Base-by-base conservation (phyloP, 371 early-diverging fungal species). In the Syncephalastrum monosporum region DNA sequence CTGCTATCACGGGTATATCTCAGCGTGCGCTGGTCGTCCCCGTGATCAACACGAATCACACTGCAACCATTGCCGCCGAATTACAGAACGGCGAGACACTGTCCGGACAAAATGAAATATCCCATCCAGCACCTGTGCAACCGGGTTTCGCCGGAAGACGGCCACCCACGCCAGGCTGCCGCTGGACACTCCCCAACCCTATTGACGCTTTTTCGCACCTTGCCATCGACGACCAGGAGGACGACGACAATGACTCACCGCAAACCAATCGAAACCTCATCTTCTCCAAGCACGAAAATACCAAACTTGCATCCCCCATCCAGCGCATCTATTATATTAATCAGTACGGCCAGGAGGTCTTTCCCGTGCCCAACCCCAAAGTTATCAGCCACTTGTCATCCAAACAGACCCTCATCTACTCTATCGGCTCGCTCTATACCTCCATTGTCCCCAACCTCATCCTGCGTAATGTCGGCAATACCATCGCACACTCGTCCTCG, bases 401-500 rank as follows among this genome's bases (percentile, higher is more conserved):
- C n/a, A 82, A 84, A 53, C 65, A 72, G 25, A 76, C 82, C 0
- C 59, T 90, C 6, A 66, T 88, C 5, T 90, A 86, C 57, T 83
- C 87, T 5, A 87, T 87, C 51, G 90, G 90, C 0, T 88, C 88
- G 0, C 68, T 90, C 8, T 90, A 88, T 55, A 90, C 90, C 1
- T 85, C 86, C n/a, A 81, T 90, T 42, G 65, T 87, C 8, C 90
- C 90, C 0, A 84, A 86, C 58, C 65, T 90, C 24, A 81, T 90
- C 27, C 69, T 90, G 16, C 80, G 85, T 41, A 83, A 83, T 16
- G 82, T 87, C 1, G 90, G 88, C 0, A 76, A 84, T 21, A 74
- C 83, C 10, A 79, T 88, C 42, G 81, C 83, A 19, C 69, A 81
- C 19, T 82, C 84, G 1, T 55, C 64, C 15, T 69, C 80, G 5